Percentiles rank a stretch among this genome's conserved stretches.
Evolutionary conservation across 139 green algal species (phyloP).

Genomic region (Micractinium sp.): DNA sequence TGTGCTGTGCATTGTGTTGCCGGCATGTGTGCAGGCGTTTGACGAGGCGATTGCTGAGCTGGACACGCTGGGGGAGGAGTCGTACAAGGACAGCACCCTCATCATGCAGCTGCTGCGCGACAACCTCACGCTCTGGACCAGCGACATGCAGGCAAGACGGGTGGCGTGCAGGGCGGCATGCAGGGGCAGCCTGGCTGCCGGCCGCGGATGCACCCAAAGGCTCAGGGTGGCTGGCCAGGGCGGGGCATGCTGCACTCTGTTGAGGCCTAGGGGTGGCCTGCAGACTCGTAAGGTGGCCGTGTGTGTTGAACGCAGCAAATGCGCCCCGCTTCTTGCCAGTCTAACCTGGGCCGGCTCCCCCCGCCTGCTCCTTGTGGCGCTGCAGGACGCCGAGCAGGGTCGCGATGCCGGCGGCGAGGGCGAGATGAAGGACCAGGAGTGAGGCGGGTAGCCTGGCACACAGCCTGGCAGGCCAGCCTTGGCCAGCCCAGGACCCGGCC

Average conservation of each 20-base stretch:
- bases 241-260: background rate
- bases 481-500: background rate
- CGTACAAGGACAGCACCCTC: conserved; percentile 98
- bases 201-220: background rate
- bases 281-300: background rate
- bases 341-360: too few species aligned
- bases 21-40: conserved; percentile 81
- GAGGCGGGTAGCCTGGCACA: background rate
- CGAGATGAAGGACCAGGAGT: conserved; percentile 48
- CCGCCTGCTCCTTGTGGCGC: too few species aligned
- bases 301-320: too few species aligned
- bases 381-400: conserved; percentile 61
- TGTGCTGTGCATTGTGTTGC: background rate
- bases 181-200: background rate
- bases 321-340: too few species aligned
- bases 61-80: conserved; percentile 97
- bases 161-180: background rate
- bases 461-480: background rate
- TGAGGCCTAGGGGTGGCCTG: background rate
- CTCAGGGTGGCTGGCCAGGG: background rate
- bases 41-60: conserved; percentile 99
- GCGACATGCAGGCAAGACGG: conserved; percentile 89
- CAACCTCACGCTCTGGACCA: conserved; percentile 99
- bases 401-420: conserved; percentile 44
- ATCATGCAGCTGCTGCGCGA: conserved; percentile 99